Evolutionary conservation across 1,139 yeast genomes (phyloP), one percentile per base, ranked within the genome.

Genomic region (Candida sp.): DNA sequence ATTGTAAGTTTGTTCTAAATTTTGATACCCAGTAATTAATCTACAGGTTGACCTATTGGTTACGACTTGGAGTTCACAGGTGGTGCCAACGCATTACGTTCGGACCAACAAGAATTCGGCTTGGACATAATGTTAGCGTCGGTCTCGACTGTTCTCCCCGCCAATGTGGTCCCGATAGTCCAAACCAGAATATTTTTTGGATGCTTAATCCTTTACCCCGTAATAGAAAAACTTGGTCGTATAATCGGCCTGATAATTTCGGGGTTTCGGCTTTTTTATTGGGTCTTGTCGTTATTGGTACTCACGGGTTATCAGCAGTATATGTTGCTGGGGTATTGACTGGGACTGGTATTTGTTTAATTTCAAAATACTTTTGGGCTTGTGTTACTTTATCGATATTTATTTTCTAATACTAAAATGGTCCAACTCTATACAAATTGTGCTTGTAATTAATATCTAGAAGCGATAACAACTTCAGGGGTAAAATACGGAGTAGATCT

Each of bases 121-220:
- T 51, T 64, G 36, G 55, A 47, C 38, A 43, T 52, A 5, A 55
- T 56, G 57, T 38, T 57, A 5, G 36, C 52, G 1, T 23, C 41
- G 1, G 50, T 50, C 15, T 48, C 47, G 5, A 48, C 56, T 2
- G 33, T 29, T 5, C 51, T 59, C 21, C 54, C 49, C 36, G 58
- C 69, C 9, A 64, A 64, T 42, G 61, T 66, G 11, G 67, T 65
- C 5, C 64, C 70, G 2, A 63, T 65, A 7, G 64, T 66, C 50
- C 70, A 65, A 43, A 67, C 66, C 3, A 70, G 70, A 3, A 69
- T 69, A 4, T 65, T 64, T 48, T 64, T 60, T 46, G 70, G 70
- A 8, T 49, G 61, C 21, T 53, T 64, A 15, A 44, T 61, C 33
- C 53, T 62, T 44, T 64, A 64, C 36, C 70, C 69, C 1, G 39